Evolutionary conservation across 2,329 filamentous ascomycete genomes (phyloP).

Genomic region (Tolypocladium nubicola): DNA sequence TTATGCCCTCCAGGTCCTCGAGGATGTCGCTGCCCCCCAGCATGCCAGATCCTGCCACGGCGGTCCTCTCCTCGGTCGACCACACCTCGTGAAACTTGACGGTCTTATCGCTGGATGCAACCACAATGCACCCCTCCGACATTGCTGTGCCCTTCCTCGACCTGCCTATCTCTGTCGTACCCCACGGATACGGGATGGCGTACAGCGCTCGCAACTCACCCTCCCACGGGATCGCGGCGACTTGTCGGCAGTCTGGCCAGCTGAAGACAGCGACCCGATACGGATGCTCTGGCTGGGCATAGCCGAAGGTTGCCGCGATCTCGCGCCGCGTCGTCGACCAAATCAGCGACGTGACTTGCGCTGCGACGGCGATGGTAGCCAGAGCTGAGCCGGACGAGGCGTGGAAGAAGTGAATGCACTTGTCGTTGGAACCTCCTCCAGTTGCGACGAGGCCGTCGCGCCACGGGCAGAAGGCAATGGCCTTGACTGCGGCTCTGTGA

Average conservation of each 20-base stretch:
- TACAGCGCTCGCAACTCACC: slow-evolving; percentile 71
- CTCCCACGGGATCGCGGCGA: slow-evolving; percentile 78
- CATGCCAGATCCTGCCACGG: slow-evolving; percentile 43
- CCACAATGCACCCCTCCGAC: slow-evolving; percentile 59
- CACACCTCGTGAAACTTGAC: slow-evolving; percentile 96
- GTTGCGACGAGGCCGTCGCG: slow-evolving; percentile 78
- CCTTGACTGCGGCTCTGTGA: slow-evolving; percentile 86
- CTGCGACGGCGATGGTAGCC: slow-evolving; percentile 82
- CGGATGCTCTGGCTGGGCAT: slow-evolving; percentile 80
- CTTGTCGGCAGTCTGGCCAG: slow-evolving; percentile 83
- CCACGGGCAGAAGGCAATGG: slow-evolving; percentile 95
- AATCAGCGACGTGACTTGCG: slow-evolving; percentile 86
- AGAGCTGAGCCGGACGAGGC: slow-evolving; percentile 71
- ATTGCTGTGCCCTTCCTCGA: slow-evolving; percentile 11
- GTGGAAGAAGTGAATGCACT: slow-evolving; percentile 93
- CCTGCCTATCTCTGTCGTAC: slow-evolving; percentile 18
- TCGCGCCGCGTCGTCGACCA: slow-evolving; percentile 82
- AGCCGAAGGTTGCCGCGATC: slow-evolving; percentile 89
- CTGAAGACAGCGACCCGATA: slow-evolving; percentile 86
- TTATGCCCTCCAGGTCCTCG: slow-evolving; percentile 70
- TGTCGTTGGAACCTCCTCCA: slow-evolving; percentile 87
- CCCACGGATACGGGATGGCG: slow-evolving; percentile 71
- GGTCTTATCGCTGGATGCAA: slow-evolving; percentile 83
- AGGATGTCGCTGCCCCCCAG: slow-evolving; percentile 79
- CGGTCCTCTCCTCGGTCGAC: slow-evolving; percentile 51